phyloP scores from a whole-genome alignment of 176 grass and related monocot species.

The Avena insularis region DNA sequence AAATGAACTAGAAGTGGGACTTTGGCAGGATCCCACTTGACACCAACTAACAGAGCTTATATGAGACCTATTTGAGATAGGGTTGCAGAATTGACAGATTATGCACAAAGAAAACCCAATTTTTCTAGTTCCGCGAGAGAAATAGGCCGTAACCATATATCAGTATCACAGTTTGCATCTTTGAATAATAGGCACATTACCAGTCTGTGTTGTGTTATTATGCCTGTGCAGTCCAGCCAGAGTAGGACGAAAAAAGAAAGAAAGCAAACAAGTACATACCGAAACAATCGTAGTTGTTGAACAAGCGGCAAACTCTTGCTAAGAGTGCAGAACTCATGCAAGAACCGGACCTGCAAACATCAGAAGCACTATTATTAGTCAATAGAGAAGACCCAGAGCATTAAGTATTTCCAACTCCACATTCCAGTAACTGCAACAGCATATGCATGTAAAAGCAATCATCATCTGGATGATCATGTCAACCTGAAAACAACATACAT shows the following conservation, averaged over 20 bases:
- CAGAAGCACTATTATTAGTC: conserved; percentile 47
- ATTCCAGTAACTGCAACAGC: conserved; percentile 30
- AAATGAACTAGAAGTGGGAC: too few species aligned
- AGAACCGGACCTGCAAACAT: conserved; percentile 82
- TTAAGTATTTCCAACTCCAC: conserved; percentile 37
- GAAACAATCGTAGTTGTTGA: conserved; percentile 90
- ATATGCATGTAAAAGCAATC: conserved; percentile 33
- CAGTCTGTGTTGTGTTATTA: conserved; percentile 31
- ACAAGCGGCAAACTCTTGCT: conserved; percentile 96
- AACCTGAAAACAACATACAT: background rate
- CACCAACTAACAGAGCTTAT: background rate
- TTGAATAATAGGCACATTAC: conserved; percentile 18
- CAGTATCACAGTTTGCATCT: conserved; percentile 21
- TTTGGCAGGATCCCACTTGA: too few species aligned
- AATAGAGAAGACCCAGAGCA: conserved; percentile 29
- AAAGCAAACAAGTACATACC: conserved; percentile 60
- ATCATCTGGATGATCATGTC: conserved; percentile 37
- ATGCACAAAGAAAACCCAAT: background rate
- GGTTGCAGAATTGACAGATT: background rate
- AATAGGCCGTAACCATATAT: conserved; percentile 18
- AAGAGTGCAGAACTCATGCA: conserved; percentile 96
- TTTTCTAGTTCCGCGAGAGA: conserved; percentile 38
- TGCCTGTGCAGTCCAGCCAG: background rate
- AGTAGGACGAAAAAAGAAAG: conserved; percentile 6
- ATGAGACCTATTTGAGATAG: background rate